These are phyloP conservation scores for Arabidopsis thaliana DNA, from an alignment of 345 rosid genomes.

Conservation along the genomic window TAIR10.1 NC_003074.8:4711001-4711500, in stretches of 20 bases:
- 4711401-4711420: conserved; percentile 17
- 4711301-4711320: conserved; percentile 52
- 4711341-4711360: not conserved
- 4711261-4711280: conserved; percentile 57
- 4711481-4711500: not conserved
- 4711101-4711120: conserved; percentile 52
- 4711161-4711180: conserved; percentile 31
- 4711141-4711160: conserved; percentile 63
- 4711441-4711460: conserved; percentile 15
- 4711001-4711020: not conserved
- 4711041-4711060: conserved; percentile 8
- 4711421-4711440: conserved; percentile 32
- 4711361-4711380: not conserved
- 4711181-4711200: conserved; percentile 46
- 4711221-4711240: conserved; percentile 52
- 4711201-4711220: conserved; percentile 29
- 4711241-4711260: conserved; percentile 59
- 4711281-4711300: conserved; percentile 34
- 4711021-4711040: not conserved
- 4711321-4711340: conserved; percentile 53
- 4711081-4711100: conserved; percentile 48
- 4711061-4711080: conserved; percentile 41
- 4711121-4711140: conserved; percentile 57
- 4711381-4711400: conserved; percentile 5
- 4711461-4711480: conserved; percentile 9